These are phyloP conservation scores for Orychophragmus violaceus DNA, from an alignment of 345 rosid genomes.

Conservation along the genomic window DNA sequence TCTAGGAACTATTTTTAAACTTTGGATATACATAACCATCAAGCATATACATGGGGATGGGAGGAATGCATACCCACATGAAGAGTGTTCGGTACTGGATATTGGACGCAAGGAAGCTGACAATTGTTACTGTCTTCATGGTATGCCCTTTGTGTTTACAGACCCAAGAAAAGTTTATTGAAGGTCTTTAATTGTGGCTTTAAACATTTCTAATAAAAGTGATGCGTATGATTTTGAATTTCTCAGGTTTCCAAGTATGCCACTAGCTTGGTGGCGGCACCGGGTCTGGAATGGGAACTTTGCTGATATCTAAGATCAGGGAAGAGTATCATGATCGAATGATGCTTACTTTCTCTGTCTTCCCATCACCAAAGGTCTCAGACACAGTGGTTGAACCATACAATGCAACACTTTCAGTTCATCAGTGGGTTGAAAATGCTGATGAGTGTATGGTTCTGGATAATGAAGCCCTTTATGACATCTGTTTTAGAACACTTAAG, in stretches of 20 bases:
- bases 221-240: background rate
- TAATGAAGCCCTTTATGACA: too few species aligned
- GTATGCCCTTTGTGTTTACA: slow-evolving; percentile 20
- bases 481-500: too few species aligned
- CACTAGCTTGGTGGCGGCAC: too few species aligned
- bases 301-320: slow-evolving; percentile 63
- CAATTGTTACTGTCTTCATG: slow-evolving; percentile 73
- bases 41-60: too few species aligned
- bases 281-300: slow-evolving; percentile 77
- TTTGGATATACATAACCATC: too few species aligned
- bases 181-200: background rate
- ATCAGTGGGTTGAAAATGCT: slow-evolving; percentile 73
- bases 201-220: background rate
- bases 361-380: slow-evolving; percentile 78
- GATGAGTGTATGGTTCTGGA: too few species aligned
- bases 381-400: slow-evolving; percentile 88
- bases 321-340: slow-evolving; percentile 74
- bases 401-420: slow-evolving; percentile 72
- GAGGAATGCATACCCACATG: too few species aligned
- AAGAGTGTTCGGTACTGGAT: too few species aligned
- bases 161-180: too few species aligned
- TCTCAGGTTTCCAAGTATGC: slow-evolving; percentile 70
- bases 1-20: too few species aligned
- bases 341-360: slow-evolving; percentile 86
- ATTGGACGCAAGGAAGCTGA: slow-evolving; percentile 73